Evolutionary conservation across 2,329 filamentous ascomycete genomes (phyloP).

Genomic region (Penicillium sp.): DNA sequence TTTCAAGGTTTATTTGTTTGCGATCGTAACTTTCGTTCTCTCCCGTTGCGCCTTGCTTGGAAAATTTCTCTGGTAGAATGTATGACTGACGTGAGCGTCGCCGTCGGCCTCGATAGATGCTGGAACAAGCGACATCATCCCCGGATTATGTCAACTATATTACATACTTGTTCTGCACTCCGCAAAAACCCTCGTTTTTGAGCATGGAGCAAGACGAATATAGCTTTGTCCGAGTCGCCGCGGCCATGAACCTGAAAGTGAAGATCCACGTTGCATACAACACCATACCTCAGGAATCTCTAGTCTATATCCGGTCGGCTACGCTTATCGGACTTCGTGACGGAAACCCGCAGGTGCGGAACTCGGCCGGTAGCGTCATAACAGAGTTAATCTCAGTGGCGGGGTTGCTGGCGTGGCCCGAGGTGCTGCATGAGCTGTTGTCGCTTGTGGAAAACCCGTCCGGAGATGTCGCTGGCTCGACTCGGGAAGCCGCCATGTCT

Average conservation of each 20-base stretch:
- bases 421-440: conserved; percentile 82
- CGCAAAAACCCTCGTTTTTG: conserved; percentile 60
- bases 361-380: conserved; percentile 88
- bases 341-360: conserved; percentile 79
- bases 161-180: conserved; percentile 82
- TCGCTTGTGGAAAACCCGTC: conserved; percentile 74
- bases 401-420: conserved; percentile 88
- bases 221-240: conserved; percentile 79
- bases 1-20: conserved; percentile 2
- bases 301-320: conserved; percentile 78
- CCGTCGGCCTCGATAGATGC: conserved; percentile 68
- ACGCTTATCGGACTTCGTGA: conserved; percentile 83
- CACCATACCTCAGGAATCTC: conserved; percentile 72
- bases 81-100: conserved; percentile 24
- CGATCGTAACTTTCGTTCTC: conserved; percentile 13
- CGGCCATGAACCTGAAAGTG: conserved; percentile 95
- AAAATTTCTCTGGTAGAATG: conserved; percentile 12
- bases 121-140: conserved; percentile 82
- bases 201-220: conserved; percentile 67
- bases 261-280: conserved; percentile 79
- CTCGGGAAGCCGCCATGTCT: conserved; percentile 91
- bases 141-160: conserved; percentile 98
- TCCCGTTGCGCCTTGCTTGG: conserved; percentile 6
- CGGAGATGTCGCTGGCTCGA: conserved; percentile 69
- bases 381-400: conserved; percentile 87